Evolutionary conservation across 2,329 filamentous ascomycete genomes (phyloP).

Genomic region (Scytalidium lignicola): DNA sequence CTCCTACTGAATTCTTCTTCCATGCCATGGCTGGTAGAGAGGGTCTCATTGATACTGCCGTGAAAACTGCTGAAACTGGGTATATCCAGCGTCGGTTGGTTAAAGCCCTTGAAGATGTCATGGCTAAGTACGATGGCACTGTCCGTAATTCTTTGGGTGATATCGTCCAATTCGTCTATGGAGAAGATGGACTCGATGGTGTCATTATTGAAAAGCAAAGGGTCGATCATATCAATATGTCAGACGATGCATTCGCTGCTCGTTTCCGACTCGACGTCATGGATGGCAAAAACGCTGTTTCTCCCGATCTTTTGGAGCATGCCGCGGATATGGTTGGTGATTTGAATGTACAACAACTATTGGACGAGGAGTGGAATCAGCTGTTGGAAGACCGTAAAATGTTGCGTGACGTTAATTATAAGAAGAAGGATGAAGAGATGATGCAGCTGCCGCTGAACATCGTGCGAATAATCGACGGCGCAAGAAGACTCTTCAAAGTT

Average conservation of each 20-base stretch:
- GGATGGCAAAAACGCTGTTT: conserved; percentile 51
- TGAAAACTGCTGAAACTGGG: conserved; percentile 98
- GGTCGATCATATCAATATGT: conserved; percentile 80
- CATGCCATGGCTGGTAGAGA: conserved; percentile 99
- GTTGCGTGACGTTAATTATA: conserved; percentile 62
- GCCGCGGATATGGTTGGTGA: conserved; percentile 84
- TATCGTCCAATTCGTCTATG: conserved; percentile 94
- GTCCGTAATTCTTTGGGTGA: conserved; percentile 96
- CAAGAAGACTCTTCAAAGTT: conserved; percentile 86
- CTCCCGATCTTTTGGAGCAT: conserved; percentile 75
- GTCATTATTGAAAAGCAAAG: conserved; percentile 89
- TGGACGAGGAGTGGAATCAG: conserved; percentile 84
- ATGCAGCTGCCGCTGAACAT: conserved; percentile 94
- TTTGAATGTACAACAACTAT: conserved; percentile 75
- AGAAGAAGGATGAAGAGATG: conserved; percentile 71
- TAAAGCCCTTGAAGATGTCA: conserved; percentile 96
- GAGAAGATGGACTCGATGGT: conserved; percentile 93
- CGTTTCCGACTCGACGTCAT: conserved; percentile 86
- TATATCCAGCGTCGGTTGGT: conserved; percentile 98
- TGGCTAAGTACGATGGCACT: conserved; percentile 95
- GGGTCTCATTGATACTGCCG: conserved; percentile 98
- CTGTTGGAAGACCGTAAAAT: conserved; percentile 69
- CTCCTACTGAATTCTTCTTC: conserved; percentile 97
- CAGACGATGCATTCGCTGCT: conserved; percentile 69
- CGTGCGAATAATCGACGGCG: conserved; percentile 82